Evolutionary conservation across 2,329 filamentous ascomycete genomes (phyloP), one percentile per base, ranked within the genome.

Genomic region (Penicillium palitans): DNA sequence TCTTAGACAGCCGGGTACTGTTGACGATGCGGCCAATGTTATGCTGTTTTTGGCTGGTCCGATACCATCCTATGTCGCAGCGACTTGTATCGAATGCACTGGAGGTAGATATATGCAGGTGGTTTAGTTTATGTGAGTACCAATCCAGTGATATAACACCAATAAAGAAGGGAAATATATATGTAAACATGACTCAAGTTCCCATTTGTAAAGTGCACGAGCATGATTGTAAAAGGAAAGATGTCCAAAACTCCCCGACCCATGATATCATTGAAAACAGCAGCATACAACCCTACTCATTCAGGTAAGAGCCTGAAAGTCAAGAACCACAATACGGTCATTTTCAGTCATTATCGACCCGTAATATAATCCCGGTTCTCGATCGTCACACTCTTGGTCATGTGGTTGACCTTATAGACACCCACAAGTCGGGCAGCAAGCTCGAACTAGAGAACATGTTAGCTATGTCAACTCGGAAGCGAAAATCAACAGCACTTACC

Each of bases 341-440:
- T 53, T 27, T n/a, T 41, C 33, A 60, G 19, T 59, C 60, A 67
- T 72, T 62, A 72, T 54, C 71, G 72, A 47, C 71, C 67, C 17
- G 64, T 70, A 66, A 90, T 90, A 72, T 88, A 95, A 77, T 95
- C 90, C 66, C 81, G 82, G 77, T 95, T 95, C 77, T 95, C 90
- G 62, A 95, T 91, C 53, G 90, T 92, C 24, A 95, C 90, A 75
- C 90, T 93, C 85, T 93, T 95, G 61, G 90, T 95, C 87, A 98
- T 99, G 77, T 99, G 93, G 78, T 96, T 98, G 74, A 99, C 95
- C 82, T 99, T 99, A 82, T 99, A 99, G 56, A 99, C 95, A 66
- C 96, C 96, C 15, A 99, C 92, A 59, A 99, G 84, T 56, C 96
- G 86, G 58, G 91, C 87, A n/a, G 96, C 93, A 63, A 99, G 86